These are phyloP conservation scores for Cardamine occulta DNA, from an alignment of 345 rosid genomes.

Conservation along the genomic window DNA sequence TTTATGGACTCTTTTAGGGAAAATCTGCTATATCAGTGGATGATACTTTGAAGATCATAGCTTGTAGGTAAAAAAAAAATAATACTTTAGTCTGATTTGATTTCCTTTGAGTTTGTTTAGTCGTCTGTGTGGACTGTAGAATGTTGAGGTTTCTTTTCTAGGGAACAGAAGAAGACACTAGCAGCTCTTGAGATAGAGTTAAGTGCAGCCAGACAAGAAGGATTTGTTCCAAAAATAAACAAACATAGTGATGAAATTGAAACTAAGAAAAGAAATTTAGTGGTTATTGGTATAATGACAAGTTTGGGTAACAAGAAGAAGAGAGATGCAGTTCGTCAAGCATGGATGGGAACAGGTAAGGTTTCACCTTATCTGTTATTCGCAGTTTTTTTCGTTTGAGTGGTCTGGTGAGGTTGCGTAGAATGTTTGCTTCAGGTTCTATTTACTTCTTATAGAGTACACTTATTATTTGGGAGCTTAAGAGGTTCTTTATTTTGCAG, in stretches of 20 bases:
- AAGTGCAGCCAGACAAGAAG: slow-evolving; percentile 66
- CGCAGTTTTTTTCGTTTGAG: not conserved
- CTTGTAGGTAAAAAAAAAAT: slow-evolving; percentile 64
- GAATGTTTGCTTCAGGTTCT: not conserved
- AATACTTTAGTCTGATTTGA: not conserved
- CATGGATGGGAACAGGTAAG: slow-evolving; percentile 91
- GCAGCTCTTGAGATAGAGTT: slow-evolving; percentile 72
- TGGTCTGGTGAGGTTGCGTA: not conserved
- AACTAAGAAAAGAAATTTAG: slow-evolving; percentile 62
- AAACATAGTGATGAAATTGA: slow-evolving; percentile 42
- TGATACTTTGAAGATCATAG: slow-evolving; percentile 84
- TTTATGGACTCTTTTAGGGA: too few species aligned
- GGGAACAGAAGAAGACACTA: slow-evolving; percentile 87
- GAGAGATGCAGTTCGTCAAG: slow-evolving; percentile 83
- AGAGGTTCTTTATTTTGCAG: slow-evolving; percentile 37
- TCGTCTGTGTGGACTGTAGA: not conserved
- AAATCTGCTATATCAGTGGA: slow-evolving; percentile 86
- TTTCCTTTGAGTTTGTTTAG: not conserved
- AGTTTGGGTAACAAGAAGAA: slow-evolving; percentile 73
- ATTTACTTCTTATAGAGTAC: not conserved
- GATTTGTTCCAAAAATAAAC: slow-evolving; percentile 55
- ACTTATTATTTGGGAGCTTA: slow-evolving; percentile 24
- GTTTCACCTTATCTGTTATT: not conserved
- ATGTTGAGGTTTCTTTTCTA: slow-evolving; percentile 35
- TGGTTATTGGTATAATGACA: slow-evolving; percentile 77